These are phyloP conservation scores for Sporothrix variecibatus DNA, from an alignment of 2,329 filamentous ascomycete species.

Conservation along the genomic window DNA sequence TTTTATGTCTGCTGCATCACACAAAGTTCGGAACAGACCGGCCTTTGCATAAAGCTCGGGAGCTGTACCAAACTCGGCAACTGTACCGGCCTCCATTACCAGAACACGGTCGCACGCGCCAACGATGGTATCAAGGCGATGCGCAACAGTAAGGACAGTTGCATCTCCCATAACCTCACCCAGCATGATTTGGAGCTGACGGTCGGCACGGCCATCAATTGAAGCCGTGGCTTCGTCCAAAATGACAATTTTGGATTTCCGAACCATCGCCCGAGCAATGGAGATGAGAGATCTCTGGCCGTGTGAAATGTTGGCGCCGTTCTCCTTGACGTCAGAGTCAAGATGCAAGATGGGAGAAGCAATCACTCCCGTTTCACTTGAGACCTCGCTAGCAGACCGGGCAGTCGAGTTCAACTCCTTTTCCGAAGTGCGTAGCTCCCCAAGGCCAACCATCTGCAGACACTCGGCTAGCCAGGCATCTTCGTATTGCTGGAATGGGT, in stretches of 20 bases:
- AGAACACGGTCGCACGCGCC: constrained; percentile 72
- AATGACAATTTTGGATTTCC: constrained; percentile 80
- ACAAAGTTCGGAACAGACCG: constrained; percentile 18
- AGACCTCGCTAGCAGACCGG: background rate
- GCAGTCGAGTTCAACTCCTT: background rate
- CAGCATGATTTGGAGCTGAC: constrained; percentile 24
- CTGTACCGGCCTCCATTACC: constrained; percentile 84
- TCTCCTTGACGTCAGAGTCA: constrained; percentile 25
- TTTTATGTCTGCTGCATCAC: constrained; percentile 17
- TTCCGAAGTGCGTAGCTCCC: background rate
- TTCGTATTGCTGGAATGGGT: constrained; percentile 85
- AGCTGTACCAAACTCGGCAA: constrained; percentile 70
- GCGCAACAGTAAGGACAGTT: constrained; percentile 28
- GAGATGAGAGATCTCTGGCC: constrained; percentile 89
- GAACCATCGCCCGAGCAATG: constrained; percentile 83
- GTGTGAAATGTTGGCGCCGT: constrained; percentile 56
- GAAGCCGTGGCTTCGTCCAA: constrained; percentile 96
- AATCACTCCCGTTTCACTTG: background rate
- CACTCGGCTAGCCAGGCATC: constrained; percentile 88
- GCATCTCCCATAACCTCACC: constrained; percentile 16
- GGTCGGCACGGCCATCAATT: constrained; percentile 59
- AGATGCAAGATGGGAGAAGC: constrained; percentile 1
- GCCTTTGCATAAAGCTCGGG: constrained; percentile 16
- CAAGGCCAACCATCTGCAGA: constrained; percentile 62
- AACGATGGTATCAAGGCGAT: constrained; percentile 27